Percentiles rank a stretch among this genome's conserved stretches.
Evolutionary conservation across 2,329 filamentous ascomycete species (phyloP).

Genomic region (Cercospora zeae-maydis): DNA sequence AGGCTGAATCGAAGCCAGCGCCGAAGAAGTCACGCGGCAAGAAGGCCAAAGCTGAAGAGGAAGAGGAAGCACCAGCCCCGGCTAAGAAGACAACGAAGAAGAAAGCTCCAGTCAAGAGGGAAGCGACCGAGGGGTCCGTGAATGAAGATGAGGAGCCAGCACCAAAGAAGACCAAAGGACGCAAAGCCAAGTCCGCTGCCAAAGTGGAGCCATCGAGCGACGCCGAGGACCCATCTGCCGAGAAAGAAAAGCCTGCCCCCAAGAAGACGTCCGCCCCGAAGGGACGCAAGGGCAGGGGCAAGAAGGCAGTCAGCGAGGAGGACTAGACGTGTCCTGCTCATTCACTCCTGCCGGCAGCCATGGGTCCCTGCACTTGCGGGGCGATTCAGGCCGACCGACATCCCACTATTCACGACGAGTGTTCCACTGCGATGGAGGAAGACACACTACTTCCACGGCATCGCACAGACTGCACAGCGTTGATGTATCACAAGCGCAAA

Average conservation of each 20-base stretch:
- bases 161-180: slow-evolving; percentile 26
- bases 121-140: slow-evolving; percentile 15
- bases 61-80: slow-evolving; percentile 15
- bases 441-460: not conserved
- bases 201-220: slow-evolving; percentile 20
- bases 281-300: slow-evolving; percentile 34
- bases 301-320: slow-evolving; percentile 26
- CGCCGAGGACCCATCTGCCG: slow-evolving; percentile 19
- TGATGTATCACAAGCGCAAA: not conserved
- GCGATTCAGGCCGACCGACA: not conserved
- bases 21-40: slow-evolving; percentile 18
- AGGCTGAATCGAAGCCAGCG: slow-evolving; percentile 13
- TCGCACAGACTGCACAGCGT: not conserved
- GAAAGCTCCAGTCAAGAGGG: slow-evolving; percentile 20
- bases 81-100: slow-evolving; percentile 26
- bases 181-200: slow-evolving; percentile 33
- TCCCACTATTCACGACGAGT: not conserved
- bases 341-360: not conserved
- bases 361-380: not conserved
- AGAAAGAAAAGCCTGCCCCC: slow-evolving; percentile 34
- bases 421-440: not conserved
- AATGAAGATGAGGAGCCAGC: slow-evolving; percentile 22
- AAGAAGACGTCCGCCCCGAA: slow-evolving; percentile 32
- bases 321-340: not conserved
- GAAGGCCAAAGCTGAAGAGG: slow-evolving; percentile 23